Evolutionary conservation across 768 basidiomycete genomes (phyloP).

Genomic region (Rhizopogon salebrosus): DNA sequence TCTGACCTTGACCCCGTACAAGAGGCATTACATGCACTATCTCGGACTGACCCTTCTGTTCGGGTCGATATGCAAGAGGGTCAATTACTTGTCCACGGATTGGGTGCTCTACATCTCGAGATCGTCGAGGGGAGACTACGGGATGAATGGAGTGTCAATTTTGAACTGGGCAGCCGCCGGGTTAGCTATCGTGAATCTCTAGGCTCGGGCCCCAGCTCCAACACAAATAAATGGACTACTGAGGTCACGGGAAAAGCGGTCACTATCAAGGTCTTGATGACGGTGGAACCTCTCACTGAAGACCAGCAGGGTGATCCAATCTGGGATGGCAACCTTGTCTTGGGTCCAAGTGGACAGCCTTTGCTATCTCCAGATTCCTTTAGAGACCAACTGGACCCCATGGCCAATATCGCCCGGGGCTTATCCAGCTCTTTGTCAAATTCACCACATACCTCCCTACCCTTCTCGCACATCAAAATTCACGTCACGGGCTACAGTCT

Average conservation of each 20-base stretch:
- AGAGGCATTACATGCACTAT: constrained; percentile 63
- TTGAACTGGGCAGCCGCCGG: constrained; percentile 70
- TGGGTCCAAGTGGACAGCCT: constrained; percentile 47
- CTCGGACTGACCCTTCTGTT: constrained; percentile 88
- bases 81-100: constrained; percentile 77
- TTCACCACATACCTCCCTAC: constrained; percentile 73
- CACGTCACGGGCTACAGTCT: constrained; percentile 42
- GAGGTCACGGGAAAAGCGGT: constrained; percentile 56
- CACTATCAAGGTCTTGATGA: constrained; percentile 48
- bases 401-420: constrained; percentile 58
- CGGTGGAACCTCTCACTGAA: constrained; percentile 47
- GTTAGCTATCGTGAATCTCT: constrained; percentile 76
- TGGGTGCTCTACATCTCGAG: constrained; percentile 85
- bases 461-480: constrained; percentile 60
- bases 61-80: constrained; percentile 78
- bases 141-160: constrained; percentile 75
- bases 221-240: constrained; percentile 49
- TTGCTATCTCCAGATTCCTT: constrained; percentile 48
- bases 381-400: constrained; percentile 37
- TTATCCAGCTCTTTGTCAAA: constrained; percentile 67
- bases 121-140: constrained; percentile 77
- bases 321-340: constrained; percentile 77
- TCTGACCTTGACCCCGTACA: constrained; percentile 76
- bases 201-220: constrained; percentile 27
- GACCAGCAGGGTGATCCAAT: constrained; percentile 57